Evolutionary conservation across 2,329 filamentous ascomycete genomes (phyloP).

Genomic region (Gaeumannomyces sp.): DNA sequence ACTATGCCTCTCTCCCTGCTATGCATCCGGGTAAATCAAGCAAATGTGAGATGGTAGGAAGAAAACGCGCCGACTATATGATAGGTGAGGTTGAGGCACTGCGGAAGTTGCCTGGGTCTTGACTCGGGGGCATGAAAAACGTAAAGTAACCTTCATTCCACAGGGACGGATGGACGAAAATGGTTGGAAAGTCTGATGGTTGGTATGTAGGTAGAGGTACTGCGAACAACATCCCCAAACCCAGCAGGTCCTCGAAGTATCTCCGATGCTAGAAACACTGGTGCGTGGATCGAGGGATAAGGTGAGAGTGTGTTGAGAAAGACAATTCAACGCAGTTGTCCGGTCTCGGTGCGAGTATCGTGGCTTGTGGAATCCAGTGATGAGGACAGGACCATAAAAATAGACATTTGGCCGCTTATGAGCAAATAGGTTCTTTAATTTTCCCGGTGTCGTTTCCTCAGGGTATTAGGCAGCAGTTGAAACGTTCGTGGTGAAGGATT

Average conservation of each 20-base stretch:
- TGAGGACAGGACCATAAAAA: background rate
- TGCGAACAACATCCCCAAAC: background rate
- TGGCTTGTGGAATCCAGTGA: too few relatives aligned
- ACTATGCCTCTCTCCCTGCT: background rate
- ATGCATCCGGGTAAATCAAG: background rate
- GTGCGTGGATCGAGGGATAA: too few relatives aligned
- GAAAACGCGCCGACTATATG: background rate
- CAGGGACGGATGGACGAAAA: background rate
- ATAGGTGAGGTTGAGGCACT: too few relatives aligned
- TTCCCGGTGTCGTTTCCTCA: background rate
- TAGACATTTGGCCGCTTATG: background rate
- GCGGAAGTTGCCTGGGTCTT: too few relatives aligned
- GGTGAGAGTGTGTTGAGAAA: background rate
- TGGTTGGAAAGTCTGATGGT: background rate
- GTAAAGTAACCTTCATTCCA: background rate
- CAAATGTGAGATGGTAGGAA: background rate
- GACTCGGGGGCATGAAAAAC: background rate
- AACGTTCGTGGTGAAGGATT: background rate
- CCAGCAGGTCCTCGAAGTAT: background rate
- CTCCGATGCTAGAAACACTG: background rate
- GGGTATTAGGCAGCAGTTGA: background rate
- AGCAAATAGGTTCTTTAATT: background rate
- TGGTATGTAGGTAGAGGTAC: background rate
- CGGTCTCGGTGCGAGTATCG: too few relatives aligned
- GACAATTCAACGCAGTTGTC: too few relatives aligned